A percentile compares a stretch with the other conserved stretches of the same genome.
Evolutionary conservation across 495 filamentous ascomycete genomes (phyloP).

Genomic region (Lasiosphaeria ovina): DNA sequence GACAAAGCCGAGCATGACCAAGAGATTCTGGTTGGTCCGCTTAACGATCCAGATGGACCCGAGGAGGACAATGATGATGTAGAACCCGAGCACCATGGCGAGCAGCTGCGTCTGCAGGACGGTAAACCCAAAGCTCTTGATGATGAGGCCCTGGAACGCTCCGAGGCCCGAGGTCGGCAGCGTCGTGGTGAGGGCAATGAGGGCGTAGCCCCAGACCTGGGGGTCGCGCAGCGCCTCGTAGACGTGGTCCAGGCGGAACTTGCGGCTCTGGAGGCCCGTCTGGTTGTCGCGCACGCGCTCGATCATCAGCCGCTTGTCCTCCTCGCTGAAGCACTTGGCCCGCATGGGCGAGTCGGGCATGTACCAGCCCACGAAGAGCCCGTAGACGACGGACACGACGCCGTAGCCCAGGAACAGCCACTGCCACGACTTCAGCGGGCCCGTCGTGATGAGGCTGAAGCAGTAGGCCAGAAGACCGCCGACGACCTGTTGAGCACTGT

Average conservation of each 20-base stretch:
- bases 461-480: slow-evolving; percentile 57
- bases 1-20: slow-evolving; percentile 62
- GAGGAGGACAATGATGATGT: slow-evolving; percentile 66
- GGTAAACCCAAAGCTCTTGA: slow-evolving; percentile 48
- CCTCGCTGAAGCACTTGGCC: slow-evolving; percentile 55
- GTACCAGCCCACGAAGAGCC: slow-evolving; percentile 55
- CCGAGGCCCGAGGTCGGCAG: slow-evolving; percentile 66
- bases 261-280: slow-evolving; percentile 65
- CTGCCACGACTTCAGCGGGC: slow-evolving; percentile 50
- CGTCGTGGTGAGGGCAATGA: slow-evolving; percentile 64
- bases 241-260: slow-evolving; percentile 46
- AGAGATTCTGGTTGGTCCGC: slow-evolving; percentile 59
- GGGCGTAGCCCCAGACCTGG: slow-evolving; percentile 47
- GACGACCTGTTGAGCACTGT: slow-evolving; percentile 48
- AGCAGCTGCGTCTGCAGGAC: slow-evolving; percentile 55
- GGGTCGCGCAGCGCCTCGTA: slow-evolving; percentile 49
- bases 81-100: slow-evolving; percentile 69
- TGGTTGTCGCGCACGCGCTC: slow-evolving; percentile 60
- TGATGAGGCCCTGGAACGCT: slow-evolving; percentile 64
- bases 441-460: slow-evolving; percentile 48
- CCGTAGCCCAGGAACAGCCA: slow-evolving; percentile 54
- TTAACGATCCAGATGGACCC: slow-evolving; percentile 63
- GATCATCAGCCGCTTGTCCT: slow-evolving; percentile 58
- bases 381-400: slow-evolving; percentile 55
- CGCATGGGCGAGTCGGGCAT: slow-evolving; percentile 65